Evolutionary conservation across 768 basidiomycete genomes (phyloP), one percentile per base, ranked within the genome.

Genomic region (Termitomyces eurrhizus): DNA sequence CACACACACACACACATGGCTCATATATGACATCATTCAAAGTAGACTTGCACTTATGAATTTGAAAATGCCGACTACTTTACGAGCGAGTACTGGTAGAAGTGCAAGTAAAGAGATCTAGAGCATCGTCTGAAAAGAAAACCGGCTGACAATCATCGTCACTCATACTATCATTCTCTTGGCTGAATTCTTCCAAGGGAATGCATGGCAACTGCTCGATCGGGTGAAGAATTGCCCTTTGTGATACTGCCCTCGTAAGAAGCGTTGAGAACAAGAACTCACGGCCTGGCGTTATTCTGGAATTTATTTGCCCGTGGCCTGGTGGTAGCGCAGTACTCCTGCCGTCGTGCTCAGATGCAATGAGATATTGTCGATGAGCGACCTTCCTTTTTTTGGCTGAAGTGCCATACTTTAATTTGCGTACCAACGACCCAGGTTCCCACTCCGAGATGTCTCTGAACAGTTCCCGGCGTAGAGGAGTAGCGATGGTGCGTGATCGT

Each of bases 381-480:
- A 61, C 14, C 33, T 63, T 66, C 49, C 61, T 62, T 33, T 66
- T 66, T 39, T 57, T 62, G 12, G 41, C 37, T 16, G 61, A 59
- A 39, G 36, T 14, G 26, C 45, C 36, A 24, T 29, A 37, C 21
- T 62, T 42, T 39, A 57, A 49, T 33, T 42, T 44, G 32, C 72
- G 73, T 44, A 80, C 71, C 80, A 81, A 83, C 60, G 76, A 76
- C 2, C 72, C 77, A 7, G 56, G 75, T 73, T 83, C 83, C 82
- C 82, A 83, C 42, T 74, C 71, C 78, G 81, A 84, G 26, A 75
- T 70, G 42, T 61, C 60, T 12, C 16, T 61, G 36, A 61, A 61
- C 24, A 61, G 33, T 45, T 56, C 55, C 21, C 26, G 54, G 16
- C 60, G 60, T n/a, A 61, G 26, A 45, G 60, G 60, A 35, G 60